Conservation (phyloP, 306 rosid species). For the Prunus mume region DNA sequence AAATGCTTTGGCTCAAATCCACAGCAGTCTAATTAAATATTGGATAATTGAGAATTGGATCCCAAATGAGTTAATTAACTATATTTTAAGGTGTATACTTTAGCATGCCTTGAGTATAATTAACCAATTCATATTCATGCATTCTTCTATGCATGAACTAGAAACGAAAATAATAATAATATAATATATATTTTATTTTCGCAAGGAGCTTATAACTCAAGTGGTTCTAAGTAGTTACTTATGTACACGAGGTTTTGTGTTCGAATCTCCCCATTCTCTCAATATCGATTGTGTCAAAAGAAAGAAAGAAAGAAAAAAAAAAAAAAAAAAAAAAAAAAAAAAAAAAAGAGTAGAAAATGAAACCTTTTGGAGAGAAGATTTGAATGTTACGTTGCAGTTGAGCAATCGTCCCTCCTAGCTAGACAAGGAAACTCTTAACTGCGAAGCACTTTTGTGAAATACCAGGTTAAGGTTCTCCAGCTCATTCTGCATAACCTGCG, state of each 20-base stretch:
- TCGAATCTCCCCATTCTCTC: no score
- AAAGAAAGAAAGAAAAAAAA: no score
- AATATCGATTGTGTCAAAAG: no score
- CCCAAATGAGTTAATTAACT: not conserved
- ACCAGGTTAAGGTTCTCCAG: constrained; percentile 33
- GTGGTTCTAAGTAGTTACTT: no score
- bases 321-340: no score
- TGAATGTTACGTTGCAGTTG: not conserved
- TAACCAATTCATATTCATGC: not conserved
- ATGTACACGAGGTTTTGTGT: rapidly evolving
- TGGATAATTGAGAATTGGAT: not conserved
- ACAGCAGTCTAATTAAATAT: not conserved
- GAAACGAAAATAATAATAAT: not conserved
- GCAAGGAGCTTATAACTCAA: rapidly evolving
- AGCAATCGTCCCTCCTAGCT: not conserved
- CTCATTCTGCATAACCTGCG: constrained; percentile 42
- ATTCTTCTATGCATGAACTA: not conserved
- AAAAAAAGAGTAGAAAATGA: no score
- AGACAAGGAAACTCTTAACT: not conserved
- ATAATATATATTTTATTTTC: no score
- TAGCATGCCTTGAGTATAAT: not conserved
- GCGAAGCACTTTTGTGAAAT: constrained; percentile 12
- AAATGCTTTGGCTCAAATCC: not conserved
- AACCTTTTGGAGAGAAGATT: no score
- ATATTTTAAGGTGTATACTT: not conserved